Conservation (phyloP, 768 basidiomycete species). For the Amanita pallidorosea region DNA sequence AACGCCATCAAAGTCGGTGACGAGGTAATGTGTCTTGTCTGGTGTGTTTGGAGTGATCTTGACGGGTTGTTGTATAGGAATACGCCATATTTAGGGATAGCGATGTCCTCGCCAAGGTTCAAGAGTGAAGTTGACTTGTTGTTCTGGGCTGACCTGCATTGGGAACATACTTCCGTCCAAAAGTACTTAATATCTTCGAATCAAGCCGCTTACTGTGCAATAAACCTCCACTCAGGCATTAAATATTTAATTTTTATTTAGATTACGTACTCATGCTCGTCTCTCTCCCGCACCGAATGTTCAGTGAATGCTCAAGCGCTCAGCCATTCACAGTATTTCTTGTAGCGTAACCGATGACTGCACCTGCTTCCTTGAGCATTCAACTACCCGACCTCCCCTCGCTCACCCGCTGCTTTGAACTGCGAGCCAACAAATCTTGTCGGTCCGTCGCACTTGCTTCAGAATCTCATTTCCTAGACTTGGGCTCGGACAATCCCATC, state of each 20-base stretch:
- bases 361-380: no score
- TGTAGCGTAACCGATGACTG: no score
- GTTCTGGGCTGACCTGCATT: no score
- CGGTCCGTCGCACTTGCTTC: slow-evolving; percentile 20
- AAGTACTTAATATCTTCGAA: not conserved
- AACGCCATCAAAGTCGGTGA: slow-evolving; percentile 94
- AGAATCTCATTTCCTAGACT: slow-evolving; percentile 17
- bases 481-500: not conserved
- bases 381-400: no score
- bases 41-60: not conserved
- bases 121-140: slow-evolving; percentile 46
- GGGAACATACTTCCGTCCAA: not conserved
- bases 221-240: not conserved
- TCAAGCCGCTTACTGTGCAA: not conserved
- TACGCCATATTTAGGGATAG: slow-evolving; percentile 90
- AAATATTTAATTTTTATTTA: no score
- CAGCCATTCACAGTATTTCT: no score
- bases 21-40: slow-evolving; percentile 50
- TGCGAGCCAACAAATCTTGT: slow-evolving; percentile 30
- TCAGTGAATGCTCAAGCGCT: no score
- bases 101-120: slow-evolving; percentile 94
- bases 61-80: slow-evolving; percentile 48
- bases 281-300: no score
- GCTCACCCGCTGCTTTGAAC: slow-evolving; percentile 18
- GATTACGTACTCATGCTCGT: no score